These are phyloP conservation scores for Mycena floridula DNA, from an alignment of 768 basidiomycete species.

Conservation along the genomic window DNA sequence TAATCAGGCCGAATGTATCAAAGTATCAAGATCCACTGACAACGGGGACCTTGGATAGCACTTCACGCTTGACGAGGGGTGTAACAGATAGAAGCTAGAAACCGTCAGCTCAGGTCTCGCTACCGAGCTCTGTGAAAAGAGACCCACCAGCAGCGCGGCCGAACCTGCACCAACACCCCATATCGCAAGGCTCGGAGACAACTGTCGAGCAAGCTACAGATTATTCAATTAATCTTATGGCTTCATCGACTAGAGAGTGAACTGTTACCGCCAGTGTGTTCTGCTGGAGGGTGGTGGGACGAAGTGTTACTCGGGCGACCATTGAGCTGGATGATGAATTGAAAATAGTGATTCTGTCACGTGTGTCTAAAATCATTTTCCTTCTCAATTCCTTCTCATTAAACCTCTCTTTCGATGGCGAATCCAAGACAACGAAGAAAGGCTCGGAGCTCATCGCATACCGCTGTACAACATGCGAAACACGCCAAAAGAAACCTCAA, in stretches of 20 bases:
- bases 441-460: slow-evolving; percentile 69
- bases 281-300: no score
- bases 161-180: slow-evolving; percentile 72
- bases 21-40: slow-evolving; percentile 37
- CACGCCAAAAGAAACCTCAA: slow-evolving; percentile 71
- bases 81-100: slow-evolving; percentile 72
- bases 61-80: slow-evolving; percentile 72
- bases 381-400: no score
- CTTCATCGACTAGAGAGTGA: no score
- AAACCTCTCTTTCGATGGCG: no score
- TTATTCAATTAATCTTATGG: no score
- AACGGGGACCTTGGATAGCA: slow-evolving; percentile 68
- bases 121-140: neutral
- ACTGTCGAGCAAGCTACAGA: slow-evolving; percentile 47
- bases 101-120: slow-evolving; percentile 5
- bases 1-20: slow-evolving; percentile 1
- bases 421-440: slow-evolving; percentile 94
- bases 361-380: no score
- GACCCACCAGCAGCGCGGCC: slow-evolving; percentile 60
- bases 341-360: no score
- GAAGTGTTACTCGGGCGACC: no score
- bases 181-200: slow-evolving; percentile 54
- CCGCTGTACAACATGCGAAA: slow-evolving; percentile 64
- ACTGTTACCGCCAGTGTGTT: no score
- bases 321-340: no score